A percentile compares a stretch with the other conserved stretches of the same genome.
Conservation (phyloP, 192 early-diverging fungal species). For the Coemansia sp. region DNA sequence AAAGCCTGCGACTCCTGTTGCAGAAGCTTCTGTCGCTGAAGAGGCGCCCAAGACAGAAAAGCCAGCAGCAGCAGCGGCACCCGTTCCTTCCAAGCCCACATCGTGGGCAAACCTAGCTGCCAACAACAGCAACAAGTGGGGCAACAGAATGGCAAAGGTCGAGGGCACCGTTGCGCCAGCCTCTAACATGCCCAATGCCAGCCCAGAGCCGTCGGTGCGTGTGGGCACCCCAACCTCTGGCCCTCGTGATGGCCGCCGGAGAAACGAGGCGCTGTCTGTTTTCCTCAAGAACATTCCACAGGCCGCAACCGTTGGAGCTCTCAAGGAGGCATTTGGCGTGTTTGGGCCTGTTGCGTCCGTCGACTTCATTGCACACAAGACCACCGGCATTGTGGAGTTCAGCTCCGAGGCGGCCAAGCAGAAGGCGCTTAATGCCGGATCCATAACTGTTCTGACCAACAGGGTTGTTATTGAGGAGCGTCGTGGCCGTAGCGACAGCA, state of each 20-base stretch:
- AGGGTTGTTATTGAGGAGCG: slow-evolving; percentile 44
- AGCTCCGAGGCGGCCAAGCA: slow-evolving; percentile 59
- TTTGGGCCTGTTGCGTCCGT: slow-evolving; percentile 64
- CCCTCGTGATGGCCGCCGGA: slow-evolving; percentile 40
- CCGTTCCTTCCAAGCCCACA: slow-evolving; percentile 61
- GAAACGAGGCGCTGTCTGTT: slow-evolving; percentile 59
- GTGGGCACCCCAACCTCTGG: slow-evolving; percentile 41
- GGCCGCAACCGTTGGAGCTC: slow-evolving; percentile 48
- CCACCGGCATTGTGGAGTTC: slow-evolving; percentile 74
- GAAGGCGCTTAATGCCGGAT: slow-evolving; percentile 56
- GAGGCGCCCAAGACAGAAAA: slow-evolving; percentile 24
- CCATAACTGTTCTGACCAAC: slow-evolving; percentile 14
- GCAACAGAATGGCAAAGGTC: slow-evolving; percentile 52
- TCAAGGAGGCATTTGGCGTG: slow-evolving; percentile 60
- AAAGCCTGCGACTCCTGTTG: slow-evolving; percentile 33
- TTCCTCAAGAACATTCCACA: slow-evolving; percentile 65
- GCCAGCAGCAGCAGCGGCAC: slow-evolving; percentile 14
- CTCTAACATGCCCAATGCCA: slow-evolving; percentile 19
- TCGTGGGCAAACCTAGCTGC: slow-evolving; percentile 81
- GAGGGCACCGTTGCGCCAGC: slow-evolving; percentile 59
- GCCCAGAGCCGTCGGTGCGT: slow-evolving; percentile 31
- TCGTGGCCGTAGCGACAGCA: slow-evolving; percentile 37
- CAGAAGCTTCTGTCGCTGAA: not conserved
- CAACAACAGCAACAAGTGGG: slow-evolving; percentile 59
- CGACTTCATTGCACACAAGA: slow-evolving; percentile 59